Conservation (phyloP, 352 stramenopile species). For the Blastocystis sp. region DNA sequence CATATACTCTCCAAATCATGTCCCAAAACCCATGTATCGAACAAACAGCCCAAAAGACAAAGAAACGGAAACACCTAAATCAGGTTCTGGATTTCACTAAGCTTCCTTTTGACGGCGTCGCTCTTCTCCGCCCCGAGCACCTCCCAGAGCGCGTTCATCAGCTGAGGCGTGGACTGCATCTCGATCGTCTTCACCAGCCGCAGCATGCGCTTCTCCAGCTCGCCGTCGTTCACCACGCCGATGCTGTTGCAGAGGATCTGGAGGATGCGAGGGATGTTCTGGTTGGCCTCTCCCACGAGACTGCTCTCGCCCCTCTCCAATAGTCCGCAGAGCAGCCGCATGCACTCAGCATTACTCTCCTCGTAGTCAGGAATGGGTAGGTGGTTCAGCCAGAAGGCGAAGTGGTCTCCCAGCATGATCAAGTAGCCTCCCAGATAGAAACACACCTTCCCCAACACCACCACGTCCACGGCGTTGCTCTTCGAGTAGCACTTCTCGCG, state of each 20-base stretch:
- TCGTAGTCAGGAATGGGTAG: neutral
- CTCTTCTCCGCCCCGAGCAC: neutral
- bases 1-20: too few relatives aligned
- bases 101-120: neutral
- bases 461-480: neutral
- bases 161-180: neutral
- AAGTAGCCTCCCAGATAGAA: neutral
- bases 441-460: conserved; percentile 3
- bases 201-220: neutral
- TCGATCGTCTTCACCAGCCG: conserved; percentile 30
- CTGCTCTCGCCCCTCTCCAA: neutral
- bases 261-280: conserved; percentile 16
- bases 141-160: conserved; percentile 37
- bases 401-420: neutral
- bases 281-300: neutral
- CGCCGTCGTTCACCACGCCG: neutral
- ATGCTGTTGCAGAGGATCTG: conserved; percentile 13
- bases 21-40: too few relatives aligned
- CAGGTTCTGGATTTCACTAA: neutral
- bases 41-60: neutral
- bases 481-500: neutral
- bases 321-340: neutral
- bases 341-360: neutral
- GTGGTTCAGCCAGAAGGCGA: conserved; percentile 23
- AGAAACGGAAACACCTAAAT: neutral